phyloP scores from a whole-genome alignment of 768 basidiomycete genomes.

The Lactarius deliciosus region DNA sequence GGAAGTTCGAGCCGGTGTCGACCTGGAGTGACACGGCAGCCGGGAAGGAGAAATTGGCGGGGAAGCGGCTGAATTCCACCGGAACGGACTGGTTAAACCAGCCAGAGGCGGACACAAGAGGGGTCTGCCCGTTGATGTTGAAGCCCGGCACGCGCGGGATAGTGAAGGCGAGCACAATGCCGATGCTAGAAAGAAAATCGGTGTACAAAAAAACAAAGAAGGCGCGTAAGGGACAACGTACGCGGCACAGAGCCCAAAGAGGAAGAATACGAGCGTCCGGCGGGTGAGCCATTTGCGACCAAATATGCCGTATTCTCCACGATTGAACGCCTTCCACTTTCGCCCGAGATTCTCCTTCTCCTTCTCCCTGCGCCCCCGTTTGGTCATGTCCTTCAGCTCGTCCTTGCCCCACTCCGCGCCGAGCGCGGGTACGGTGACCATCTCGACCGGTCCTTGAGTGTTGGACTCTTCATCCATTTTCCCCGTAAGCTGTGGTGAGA shows the following conservation, averaged over 20 bases:
- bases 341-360: slow-evolving; percentile 52
- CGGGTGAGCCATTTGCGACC: slow-evolving; percentile 73
- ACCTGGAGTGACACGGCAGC: slow-evolving; percentile 72
- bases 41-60: slow-evolving; percentile 90
- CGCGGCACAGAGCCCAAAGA: slow-evolving; percentile 60
- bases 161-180: slow-evolving; percentile 69
- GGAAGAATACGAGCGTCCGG: slow-evolving; percentile 63
- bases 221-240: slow-evolving; percentile 38
- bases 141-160: slow-evolving; percentile 82
- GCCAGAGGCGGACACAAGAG: slow-evolving; percentile 61
- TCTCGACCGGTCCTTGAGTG: slow-evolving; percentile 60
- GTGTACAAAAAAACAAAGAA: neutral
- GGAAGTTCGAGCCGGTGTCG: slow-evolving; percentile 70
- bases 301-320: slow-evolving; percentile 77
- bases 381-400: slow-evolving; percentile 78
- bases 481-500: slow-evolving; percentile 14
- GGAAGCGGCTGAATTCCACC: slow-evolving; percentile 66
- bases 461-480: slow-evolving; percentile 44
- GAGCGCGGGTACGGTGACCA: slow-evolving; percentile 89
- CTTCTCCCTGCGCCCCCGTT: slow-evolving; percentile 63
- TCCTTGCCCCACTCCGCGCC: slow-evolving; percentile 86
- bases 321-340: slow-evolving; percentile 73
- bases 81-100: slow-evolving; percentile 56
- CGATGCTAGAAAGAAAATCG: slow-evolving; percentile 46
- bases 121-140: slow-evolving; percentile 54